Evolutionary conservation across 176 grass and related monocot species (phyloP), one percentile per base, ranked within the genome.

Genomic region (Carex cristatella): DNA sequence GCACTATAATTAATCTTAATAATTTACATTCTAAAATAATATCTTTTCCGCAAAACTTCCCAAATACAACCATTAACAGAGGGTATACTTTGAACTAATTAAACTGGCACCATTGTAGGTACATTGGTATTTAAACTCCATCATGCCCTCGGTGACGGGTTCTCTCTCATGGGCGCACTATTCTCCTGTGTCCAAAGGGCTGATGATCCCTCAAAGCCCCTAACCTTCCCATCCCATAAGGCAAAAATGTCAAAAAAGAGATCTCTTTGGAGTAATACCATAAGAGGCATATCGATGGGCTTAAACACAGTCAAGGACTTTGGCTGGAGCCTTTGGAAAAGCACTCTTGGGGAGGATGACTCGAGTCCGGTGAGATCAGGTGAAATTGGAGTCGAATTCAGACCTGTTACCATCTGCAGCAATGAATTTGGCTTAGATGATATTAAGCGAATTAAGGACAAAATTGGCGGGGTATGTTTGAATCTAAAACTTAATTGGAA

Each of bases 161-260:
- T 85, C 83, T 85, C 87, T 61, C 87, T 89, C 65, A 89, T 89
- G 87, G 51, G 64, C 0, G 87, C 83, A 19, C 83, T 89, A 72
- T 89, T 89, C 58, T 74, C 87, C 15, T 85, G 83, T 75, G 33
- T 85, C 0, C 72, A 68, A 69, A 56, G 87, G 15, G 83, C 87
- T 18, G 87, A 89, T 10, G 87, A 89, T 56, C 76, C 87, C 13
- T 85, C 83, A 3, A 83, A 80, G 28, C 83, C 83, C 5, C 83
- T 85, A 72, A 85, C 87, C 28, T 89, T 85, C 42, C 87, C 87
- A 2, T 32, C 85, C 16, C 10, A 55, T 19, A 69, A 79, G 38
- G 40, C 44, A 53, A 61, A 40, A 18, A 67, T 35, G 14, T 62
- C 32, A n/a, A 12, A 73, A 15, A 48, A 42, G 14, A 19, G 0